phyloP scores from a whole-genome alignment of 371 early-diverging fungal species.

The Catenaria anguillulae region DNA sequence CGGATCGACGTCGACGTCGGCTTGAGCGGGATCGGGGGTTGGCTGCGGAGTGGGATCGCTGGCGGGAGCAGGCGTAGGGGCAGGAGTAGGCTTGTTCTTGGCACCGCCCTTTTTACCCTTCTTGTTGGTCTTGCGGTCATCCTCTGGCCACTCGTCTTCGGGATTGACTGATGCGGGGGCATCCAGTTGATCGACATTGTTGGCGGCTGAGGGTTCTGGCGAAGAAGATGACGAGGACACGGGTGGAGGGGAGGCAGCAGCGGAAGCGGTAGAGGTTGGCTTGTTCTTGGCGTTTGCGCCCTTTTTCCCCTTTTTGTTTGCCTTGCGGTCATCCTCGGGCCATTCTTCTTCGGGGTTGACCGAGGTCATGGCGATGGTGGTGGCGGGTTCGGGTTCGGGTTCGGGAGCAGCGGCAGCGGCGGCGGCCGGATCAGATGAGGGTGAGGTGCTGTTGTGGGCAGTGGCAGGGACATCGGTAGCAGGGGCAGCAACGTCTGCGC shows the following conservation, averaged over 20 bases:
- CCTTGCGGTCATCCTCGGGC: too few species aligned
- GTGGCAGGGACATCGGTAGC: neutral
- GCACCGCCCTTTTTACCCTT: slow-evolving; percentile 23
- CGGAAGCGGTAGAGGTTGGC: too few species aligned
- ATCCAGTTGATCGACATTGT: neutral
- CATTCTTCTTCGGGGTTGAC: too few species aligned
- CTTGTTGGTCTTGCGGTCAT: slow-evolving; percentile 12
- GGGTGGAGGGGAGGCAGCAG: neutral
- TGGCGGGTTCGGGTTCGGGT: too few species aligned
- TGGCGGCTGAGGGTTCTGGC: neutral
- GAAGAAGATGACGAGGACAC: too few species aligned
- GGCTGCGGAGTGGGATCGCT: neutral
- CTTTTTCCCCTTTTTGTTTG: too few species aligned
- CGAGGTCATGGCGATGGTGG: too few species aligned
- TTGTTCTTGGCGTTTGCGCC: too few species aligned
- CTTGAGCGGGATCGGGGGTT: neutral
- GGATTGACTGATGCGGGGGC: neutral
- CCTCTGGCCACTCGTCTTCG: slow-evolving; percentile 5
- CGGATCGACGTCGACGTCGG: neutral
- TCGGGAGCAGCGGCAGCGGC: too few species aligned
- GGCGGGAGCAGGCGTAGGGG: neutral
- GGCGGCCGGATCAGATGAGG: too few species aligned
- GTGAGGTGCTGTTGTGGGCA: too few species aligned
- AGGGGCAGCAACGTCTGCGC: neutral
- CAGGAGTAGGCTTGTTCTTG: neutral